Conservation (phyloP, 768 basidiomycete species). For the Sarcodon sp. region DNA sequence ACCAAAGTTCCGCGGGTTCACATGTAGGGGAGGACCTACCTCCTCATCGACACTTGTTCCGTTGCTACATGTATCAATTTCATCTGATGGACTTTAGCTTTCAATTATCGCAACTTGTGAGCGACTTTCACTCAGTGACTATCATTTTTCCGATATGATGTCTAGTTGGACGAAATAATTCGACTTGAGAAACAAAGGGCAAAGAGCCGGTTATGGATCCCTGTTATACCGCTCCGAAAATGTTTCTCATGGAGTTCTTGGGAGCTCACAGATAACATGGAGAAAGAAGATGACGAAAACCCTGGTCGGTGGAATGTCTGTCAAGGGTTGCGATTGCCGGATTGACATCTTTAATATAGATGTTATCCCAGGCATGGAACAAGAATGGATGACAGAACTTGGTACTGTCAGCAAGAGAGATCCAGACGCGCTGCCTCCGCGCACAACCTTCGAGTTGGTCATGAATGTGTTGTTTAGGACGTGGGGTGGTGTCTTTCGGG, state of each 20-base stretch:
- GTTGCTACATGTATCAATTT: constrained; percentile 63
- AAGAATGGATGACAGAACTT: constrained; percentile 30
- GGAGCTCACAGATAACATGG: constrained; percentile 29
- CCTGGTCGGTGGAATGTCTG: constrained; percentile 24
- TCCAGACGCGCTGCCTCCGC: constrained; percentile 64
- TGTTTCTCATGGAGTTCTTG: constrained; percentile 31
- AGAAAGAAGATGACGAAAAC: constrained; percentile 54
- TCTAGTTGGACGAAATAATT: constrained; percentile 44
- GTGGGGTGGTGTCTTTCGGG: constrained; percentile 29
- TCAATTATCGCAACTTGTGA: constrained; percentile 20
- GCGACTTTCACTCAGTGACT: constrained; percentile 17
- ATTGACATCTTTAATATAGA: constrained; percentile 16
- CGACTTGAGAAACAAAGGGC: constrained; percentile 36
- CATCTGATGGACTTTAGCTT: constrained; percentile 28
- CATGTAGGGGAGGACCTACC: constrained; percentile 28
- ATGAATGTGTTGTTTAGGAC: constrained; percentile 32
- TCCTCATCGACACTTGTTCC: constrained; percentile 59
- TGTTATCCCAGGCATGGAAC: constrained; percentile 43
- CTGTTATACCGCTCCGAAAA: constrained; percentile 19
- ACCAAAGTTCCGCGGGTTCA: constrained; percentile 13
- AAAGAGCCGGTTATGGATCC: constrained; percentile 42
- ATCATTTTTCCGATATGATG: not conserved
- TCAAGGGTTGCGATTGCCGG: not conserved
- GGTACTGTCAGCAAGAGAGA: constrained; percentile 47
- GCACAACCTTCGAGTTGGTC: constrained; percentile 39